Evolutionary conservation across 768 basidiomycete genomes (phyloP), one percentile per base, ranked within the genome.

Genomic region (Tricholoma sp.): DNA sequence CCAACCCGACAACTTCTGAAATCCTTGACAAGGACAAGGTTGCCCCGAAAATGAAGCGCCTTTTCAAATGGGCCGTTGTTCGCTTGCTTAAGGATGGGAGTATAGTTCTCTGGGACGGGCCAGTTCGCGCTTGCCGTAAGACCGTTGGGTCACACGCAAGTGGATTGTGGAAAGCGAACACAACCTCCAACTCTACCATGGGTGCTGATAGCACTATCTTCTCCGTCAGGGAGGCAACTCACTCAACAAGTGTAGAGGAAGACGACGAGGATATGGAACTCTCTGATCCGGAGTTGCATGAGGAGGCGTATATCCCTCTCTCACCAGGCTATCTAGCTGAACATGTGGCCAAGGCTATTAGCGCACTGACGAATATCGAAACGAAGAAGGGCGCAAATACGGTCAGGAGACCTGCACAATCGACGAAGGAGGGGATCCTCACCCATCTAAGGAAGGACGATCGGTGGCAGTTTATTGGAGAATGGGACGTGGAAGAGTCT

Each of bases 71-170:
- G 75, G 84, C 85, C 0, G 74, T 91, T 53, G 73, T 82, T 18
- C 79, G 84, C 65, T 71, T 91, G 19, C 74, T 83, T 50, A 76
- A 82, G 55, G 89, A 91, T 57, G 91, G 90, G n/a, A 82, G 79
- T 55, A 83, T 91, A 57, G 76, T 90, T 0, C 68, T 88, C 3
- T 89, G 87, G 84, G 84, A 88, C 57, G 87, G 88, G 0, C 82
- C 85, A 3, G 72, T 74, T 12, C 74, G 76, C 9, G 66, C 74
- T 1, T 67, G 70, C 54, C 71, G 71, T 0, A 54, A 57, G 29
- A 49, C 60, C 14, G 37, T 58, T 4, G 58, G 56, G 12, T 60
- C 49, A 9, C 63, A 72, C 29, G 60, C 68, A 5, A 74, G 70
- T 31, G 64, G 65, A 8, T 64, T 87, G 31, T 89, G 88, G 88